These are phyloP conservation scores for Leptographium galeiforme DNA, from an alignment of 2,329 filamentous ascomycete species.

Conservation along the genomic window DNA sequence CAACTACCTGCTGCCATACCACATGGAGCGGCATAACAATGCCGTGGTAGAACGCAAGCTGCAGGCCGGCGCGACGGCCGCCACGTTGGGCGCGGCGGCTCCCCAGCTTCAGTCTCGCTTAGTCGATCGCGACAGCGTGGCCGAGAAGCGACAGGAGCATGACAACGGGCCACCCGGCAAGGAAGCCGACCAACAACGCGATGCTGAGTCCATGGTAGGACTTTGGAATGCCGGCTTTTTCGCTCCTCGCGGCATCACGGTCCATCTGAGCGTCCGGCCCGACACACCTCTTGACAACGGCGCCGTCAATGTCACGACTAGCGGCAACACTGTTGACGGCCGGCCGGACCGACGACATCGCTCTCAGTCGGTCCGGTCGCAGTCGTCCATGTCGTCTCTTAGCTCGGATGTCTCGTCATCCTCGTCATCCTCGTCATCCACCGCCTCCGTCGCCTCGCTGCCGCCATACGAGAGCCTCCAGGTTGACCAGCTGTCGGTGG, in stretches of 20 bases:
- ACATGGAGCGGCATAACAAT: slow-evolving; percentile 29
- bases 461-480: slow-evolving; percentile 37
- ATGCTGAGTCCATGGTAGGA: slow-evolving; percentile 26
- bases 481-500: slow-evolving; percentile 33
- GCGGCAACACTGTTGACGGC: slow-evolving; percentile 16
- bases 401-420: slow-evolving; percentile 3
- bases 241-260: slow-evolving; percentile 30
- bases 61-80: slow-evolving; percentile 21
- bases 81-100: slow-evolving; percentile 5
- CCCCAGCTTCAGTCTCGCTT: not conserved
- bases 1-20: slow-evolving; percentile 40
- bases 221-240: slow-evolving; percentile 49
- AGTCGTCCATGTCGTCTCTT: not conserved
- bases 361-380: not conserved
- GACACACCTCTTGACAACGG: not conserved
- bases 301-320: slow-evolving; percentile 4
- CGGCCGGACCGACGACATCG: slow-evolving; percentile 5
- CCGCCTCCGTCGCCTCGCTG: slow-evolving; percentile 34
- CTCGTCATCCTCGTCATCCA: slow-evolving; percentile 16
- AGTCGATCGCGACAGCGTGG: too few relatives aligned
- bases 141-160: not conserved
- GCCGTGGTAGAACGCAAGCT: slow-evolving; percentile 35
- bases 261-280: slow-evolving; percentile 14
- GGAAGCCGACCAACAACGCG: not conserved
- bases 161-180: not conserved